A percentile compares a stretch with the other conserved stretches of the same genome.
Conservation (phyloP, 2,329 filamentous ascomycete species). For the Colletotrichum acutatum region DNA sequence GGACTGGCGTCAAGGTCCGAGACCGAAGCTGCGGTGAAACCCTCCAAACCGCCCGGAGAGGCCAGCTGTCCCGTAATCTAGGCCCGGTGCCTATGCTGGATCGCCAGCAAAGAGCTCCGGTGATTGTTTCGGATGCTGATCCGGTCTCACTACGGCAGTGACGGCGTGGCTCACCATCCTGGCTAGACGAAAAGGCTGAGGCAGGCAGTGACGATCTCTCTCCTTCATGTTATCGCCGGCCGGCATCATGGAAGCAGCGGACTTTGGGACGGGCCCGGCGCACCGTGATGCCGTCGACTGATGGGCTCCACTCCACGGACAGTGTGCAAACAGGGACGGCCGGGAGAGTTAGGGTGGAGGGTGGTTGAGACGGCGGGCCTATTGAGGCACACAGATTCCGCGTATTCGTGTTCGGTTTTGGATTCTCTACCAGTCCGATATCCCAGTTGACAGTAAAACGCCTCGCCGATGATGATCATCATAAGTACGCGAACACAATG, state of each 20-base stretch:
- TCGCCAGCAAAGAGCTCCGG: not conserved
- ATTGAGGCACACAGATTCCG: not conserved
- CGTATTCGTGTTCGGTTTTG: slow-evolving; percentile 27
- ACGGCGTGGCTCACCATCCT: not conserved
- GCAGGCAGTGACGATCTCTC: slow-evolving; percentile 9
- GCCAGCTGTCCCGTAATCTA: not conserved
- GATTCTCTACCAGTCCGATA: slow-evolving; percentile 1
- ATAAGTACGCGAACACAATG: not conserved
- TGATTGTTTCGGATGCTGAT: not conserved
- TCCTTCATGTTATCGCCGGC: slow-evolving; percentile 11
- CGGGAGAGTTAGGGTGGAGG: slow-evolving; percentile 7
- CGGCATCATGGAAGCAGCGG: slow-evolving; percentile 25
- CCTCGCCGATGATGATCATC: not conserved
- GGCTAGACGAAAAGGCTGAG: slow-evolving; percentile 2
- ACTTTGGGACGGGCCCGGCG: slow-evolving; percentile 16
- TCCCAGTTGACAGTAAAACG: not conserved
- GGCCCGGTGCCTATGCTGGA: not conserved
- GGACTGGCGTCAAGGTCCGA: slow-evolving; percentile 10
- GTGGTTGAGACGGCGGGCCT: not conserved
- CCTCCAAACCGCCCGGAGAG: not conserved
- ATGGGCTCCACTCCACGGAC: slow-evolving; percentile 7
- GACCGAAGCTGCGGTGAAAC: slow-evolving; percentile 16
- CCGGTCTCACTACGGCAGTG: not conserved
- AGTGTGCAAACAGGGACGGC: not conserved
- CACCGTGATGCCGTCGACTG: not conserved